Conservation (phyloP, 768 basidiomycete species). For the Trametes cingulata region DNA sequence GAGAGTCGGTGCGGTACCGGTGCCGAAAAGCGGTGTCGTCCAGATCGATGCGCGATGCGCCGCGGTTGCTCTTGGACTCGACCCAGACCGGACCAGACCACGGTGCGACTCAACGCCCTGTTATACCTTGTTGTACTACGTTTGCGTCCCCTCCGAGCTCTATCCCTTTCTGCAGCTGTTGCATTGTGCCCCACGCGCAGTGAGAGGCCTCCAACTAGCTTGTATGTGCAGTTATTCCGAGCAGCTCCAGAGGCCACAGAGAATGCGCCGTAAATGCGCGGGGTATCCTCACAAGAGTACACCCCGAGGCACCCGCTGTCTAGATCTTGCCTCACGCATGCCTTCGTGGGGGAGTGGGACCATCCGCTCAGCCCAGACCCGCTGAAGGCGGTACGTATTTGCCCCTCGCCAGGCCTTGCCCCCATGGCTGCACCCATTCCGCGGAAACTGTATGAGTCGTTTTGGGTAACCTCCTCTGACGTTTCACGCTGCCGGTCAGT, state of each 20-base stretch:
- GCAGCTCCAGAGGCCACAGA: not conserved
- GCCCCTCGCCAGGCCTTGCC: slow-evolving; percentile 3
- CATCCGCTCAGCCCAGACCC: slow-evolving; percentile 6
- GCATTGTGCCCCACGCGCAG: not conserved
- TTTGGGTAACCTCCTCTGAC: slow-evolving; percentile 1
- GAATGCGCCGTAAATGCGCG: not conserved
- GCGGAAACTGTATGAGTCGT: not conserved
- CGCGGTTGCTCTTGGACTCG: not conserved
- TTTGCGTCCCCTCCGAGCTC: not conserved
- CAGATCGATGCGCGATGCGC: not conserved
- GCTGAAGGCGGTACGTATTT: slow-evolving; percentile 2
- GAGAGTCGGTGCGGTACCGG: not conserved
- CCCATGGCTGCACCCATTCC: slow-evolving; percentile 1
- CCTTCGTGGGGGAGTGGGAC: not conserved
- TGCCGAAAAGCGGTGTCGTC: not conserved
- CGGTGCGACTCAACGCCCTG: not conserved
- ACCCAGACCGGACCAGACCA: not conserved
- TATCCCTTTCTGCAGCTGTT: not conserved
- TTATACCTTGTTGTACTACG: slow-evolving; percentile 10
- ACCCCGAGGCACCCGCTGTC: slow-evolving; percentile 6
- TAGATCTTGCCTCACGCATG: not conserved
- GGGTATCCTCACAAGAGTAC: not conserved
- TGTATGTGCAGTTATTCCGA: not conserved
- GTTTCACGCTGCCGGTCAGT: slow-evolving; percentile 2
- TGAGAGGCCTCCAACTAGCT: not conserved